Evolutionary conservation across 1,284 basidiomycete genomes (phyloP).

Genomic region (Trichosporon faecale): DNA sequence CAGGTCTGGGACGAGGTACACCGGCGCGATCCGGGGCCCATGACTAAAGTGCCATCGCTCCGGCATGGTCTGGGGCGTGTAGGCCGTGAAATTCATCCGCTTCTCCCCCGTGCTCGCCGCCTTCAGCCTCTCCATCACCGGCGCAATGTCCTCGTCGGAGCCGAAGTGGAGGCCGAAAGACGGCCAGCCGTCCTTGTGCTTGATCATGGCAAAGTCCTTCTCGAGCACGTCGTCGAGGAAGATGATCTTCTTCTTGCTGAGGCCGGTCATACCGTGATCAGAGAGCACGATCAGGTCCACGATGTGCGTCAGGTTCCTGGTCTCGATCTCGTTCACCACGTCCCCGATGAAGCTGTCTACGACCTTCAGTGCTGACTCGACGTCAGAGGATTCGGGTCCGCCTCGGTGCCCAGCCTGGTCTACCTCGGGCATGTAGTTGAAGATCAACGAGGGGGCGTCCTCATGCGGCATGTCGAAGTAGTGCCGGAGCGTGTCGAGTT

Average conservation of each 20-base stretch:
- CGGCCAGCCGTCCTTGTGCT: constrained; percentile 65
- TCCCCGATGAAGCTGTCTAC: constrained; percentile 74
- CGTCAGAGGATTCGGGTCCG: constrained; percentile 68
- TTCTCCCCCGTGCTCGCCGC: constrained; percentile 43
- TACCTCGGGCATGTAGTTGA: constrained; percentile 59
- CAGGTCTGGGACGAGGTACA: constrained; percentile 77
- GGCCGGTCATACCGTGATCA: constrained; percentile 91
- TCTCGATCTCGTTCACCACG: constrained; percentile 61
- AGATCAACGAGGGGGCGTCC: constrained; percentile 70
- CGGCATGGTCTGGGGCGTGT: constrained; percentile 76
- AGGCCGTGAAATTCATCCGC: constrained; percentile 66
- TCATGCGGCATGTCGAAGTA: constrained; percentile 74
- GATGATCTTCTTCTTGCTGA: constrained; percentile 68
- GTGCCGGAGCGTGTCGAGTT: constrained; percentile 66
- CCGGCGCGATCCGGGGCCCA: constrained; percentile 72
- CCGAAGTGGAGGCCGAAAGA: constrained; percentile 15
- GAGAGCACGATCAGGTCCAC: constrained; percentile 86
- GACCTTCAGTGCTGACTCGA: constrained; percentile 65
- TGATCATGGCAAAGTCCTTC: constrained; percentile 62
- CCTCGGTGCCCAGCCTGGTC: constrained; percentile 63
- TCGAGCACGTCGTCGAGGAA: constrained; percentile 83
- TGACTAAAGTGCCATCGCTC: constrained; percentile 69
- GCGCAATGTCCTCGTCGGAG: background rate
- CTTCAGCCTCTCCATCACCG: background rate
- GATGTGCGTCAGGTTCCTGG: constrained; percentile 74